Base-by-base conservation (phyloP, 2,329 filamentous ascomycete genomes). In the Sclerotinia glacialis region DNA sequence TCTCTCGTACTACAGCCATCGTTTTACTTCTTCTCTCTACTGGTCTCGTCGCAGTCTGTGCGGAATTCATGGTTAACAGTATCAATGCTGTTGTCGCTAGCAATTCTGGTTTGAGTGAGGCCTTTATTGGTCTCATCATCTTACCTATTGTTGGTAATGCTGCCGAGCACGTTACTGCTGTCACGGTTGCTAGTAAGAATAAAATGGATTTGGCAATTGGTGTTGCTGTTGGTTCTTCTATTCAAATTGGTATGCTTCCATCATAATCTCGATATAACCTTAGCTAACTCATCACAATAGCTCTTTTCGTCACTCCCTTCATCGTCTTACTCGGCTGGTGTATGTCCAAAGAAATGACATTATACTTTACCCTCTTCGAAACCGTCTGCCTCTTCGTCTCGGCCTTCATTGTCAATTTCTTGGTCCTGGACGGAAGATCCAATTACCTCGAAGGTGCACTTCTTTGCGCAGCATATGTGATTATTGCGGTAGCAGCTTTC, bases 351-450 rank as follows among this genome's bases (percentile, higher is more conserved):
- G 82, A 87, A n/a, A 90, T 91, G 87, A 85, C 89, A 37, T 83
- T 96, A 44, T 93, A 94, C 80, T 96, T 96, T 78, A 92, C 92
- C 68, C 83, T 92, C 59, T 96, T 96, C 78, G 92, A 96, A 83
- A 96, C 92, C 0, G 90, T 95, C 28, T 91, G 89, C 66, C 85
- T 96, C 74, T 96, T 96, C 78, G 86, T 94, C 62, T 90, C 87
- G 62, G 88, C 92, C 9, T 88, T 96, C 70, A 92, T 96, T 69
- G 91, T 94, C 78, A 95, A 94, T 78, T 96, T 95, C 76, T 79
- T 96, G 68, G 92, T 96, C 59, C 81, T 94, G 68, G 92, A 96
- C 74, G 92, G 92, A 14, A 85, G 92, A 76, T 92, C 89, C 76
- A 96, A 96, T 76, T 96, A 95, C 73, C 85, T 96, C 16, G 92